Base-by-base conservation (phyloP, 2,329 filamentous ascomycete species). In the Xylaria sp. region DNA sequence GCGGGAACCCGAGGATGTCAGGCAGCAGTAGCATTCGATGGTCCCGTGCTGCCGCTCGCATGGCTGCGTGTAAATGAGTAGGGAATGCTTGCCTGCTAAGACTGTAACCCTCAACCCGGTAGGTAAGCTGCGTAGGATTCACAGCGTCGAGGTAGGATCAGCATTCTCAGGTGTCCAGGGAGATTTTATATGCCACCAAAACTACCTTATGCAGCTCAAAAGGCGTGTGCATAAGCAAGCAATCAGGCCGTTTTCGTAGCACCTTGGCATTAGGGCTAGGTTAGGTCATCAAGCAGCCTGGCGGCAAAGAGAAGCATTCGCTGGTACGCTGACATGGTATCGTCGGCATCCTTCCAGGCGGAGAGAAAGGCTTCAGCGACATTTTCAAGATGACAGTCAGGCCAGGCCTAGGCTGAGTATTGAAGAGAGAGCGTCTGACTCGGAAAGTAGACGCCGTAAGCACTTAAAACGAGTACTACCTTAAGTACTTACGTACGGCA, bases 391-490 rank as follows among this genome's bases (percentile, higher is more conserved):
- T n/a, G n/a, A n/a, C n/a, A n/a, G n/a, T n/a, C n/a, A n/a, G n/a
- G n/a, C n/a, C n/a, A n/a, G n/a, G n/a, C n/a, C n/a, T n/a, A n/a
- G n/a, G n/a, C n/a, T n/a, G n/a, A n/a, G n/a, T 27, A 9, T 44
- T 27, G 41, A 44, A n/a, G n/a, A 15, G 41, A 44, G 15, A 43
- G 27, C 37, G 29, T 10, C 43, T 49, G 23, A 19, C 25, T 38
- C 23, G n/a, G 23, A 27, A 40, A 48, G 27, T 40, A 35, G 43
- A 35, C 21, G 17, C 29, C 21, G 27, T 51, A 49, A 60, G 57
- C 37, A 55, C 57, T 49, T 29, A 60, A 53, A 49, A 9, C 31
- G 4, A n/a, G n/a, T n/a, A n/a, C n/a, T n/a, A n/a, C n/a, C n/a
- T n/a, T n/a, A n/a, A n/a, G n/a, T n/a, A n/a, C n/a, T n/a, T n/a